These are phyloP conservation scores for Tetrahymena borealis DNA, from an alignment of 73 alveolate species.

Conservation along the genomic window DNA sequence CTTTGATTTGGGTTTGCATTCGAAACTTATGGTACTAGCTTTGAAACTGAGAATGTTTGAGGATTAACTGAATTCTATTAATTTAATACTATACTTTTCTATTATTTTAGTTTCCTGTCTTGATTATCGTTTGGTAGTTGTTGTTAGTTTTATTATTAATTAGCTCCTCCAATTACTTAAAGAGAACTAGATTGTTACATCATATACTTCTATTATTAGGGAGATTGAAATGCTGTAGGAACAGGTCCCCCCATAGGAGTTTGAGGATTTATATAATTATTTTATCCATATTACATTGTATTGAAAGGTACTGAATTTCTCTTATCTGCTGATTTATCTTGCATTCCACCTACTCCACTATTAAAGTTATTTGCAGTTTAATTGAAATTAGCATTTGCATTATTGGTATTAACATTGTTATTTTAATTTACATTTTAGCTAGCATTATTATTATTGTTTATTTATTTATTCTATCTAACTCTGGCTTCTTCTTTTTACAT, in stretches of 20 bases:
- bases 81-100: not conserved
- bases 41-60: not conserved
- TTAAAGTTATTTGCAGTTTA: not conserved
- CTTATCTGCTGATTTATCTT: not conserved
- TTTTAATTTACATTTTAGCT: not conserved
- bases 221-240: no score
- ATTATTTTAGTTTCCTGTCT: not conserved
- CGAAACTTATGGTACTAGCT: not conserved
- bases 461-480: not conserved
- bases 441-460: not conserved
- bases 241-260: no score
- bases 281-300: no score
- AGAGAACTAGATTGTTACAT: no score
- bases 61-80: not conserved
- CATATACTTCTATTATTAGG: no score
- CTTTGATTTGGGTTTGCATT: not conserved
- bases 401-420: not conserved
- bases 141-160: not conserved
- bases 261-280: no score
- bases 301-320: not conserved
- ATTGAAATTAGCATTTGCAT: not conserved
- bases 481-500: conserved; percentile 24
- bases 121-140: not conserved
- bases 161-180: not conserved
- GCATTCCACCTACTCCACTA: not conserved